phyloP scores from a whole-genome alignment of 192 early-diverging fungal genomes.

The Gonapodya prolifera region DNA sequence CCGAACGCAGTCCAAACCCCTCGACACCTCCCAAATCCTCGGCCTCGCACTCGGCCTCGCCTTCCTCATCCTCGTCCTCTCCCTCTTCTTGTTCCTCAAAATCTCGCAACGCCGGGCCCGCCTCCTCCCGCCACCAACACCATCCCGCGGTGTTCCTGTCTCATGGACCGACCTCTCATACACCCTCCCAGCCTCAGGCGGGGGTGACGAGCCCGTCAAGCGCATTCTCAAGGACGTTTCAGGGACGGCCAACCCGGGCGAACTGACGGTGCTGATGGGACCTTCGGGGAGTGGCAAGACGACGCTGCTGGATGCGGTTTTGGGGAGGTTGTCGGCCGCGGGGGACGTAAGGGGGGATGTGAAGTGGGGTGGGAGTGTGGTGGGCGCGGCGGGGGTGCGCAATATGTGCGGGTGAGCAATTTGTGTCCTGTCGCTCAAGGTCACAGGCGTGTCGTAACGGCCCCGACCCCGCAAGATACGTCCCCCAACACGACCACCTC shows the following conservation, averaged over 20 bases:
- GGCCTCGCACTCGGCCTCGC: too few relatives aligned
- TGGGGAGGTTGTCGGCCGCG: conserved; percentile 59
- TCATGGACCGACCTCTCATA: neutral
- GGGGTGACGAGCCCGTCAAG: too few relatives aligned
- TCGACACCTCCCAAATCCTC: too few relatives aligned
- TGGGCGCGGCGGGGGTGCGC: conserved; percentile 66
- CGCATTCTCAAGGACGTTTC: conserved; percentile 9
- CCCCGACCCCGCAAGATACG: conserved; percentile 24
- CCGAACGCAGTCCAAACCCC: too few relatives aligned
- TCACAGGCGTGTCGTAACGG: conserved; percentile 20
- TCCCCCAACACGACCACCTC: conserved; percentile 34
- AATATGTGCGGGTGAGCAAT: conserved; percentile 38
- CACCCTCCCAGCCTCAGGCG: neutral
- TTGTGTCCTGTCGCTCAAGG: conserved; percentile 38
- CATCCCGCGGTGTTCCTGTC: neutral
- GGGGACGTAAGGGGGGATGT: conserved; percentile 85
- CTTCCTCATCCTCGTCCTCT: too few relatives aligned
- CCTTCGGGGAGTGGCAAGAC: conserved; percentile 18
- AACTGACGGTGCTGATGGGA: conserved; percentile 15
- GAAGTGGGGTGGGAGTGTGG: conserved; percentile 83
- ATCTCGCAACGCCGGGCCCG: neutral
- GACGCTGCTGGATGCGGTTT: conserved; percentile 42
- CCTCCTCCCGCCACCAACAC: neutral
- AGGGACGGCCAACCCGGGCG: conserved; percentile 10
- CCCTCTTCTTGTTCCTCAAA: too few relatives aligned